Evolutionary conservation across 2,329 filamentous ascomycete genomes (phyloP).

Genomic region (Aureobasidium sp.): DNA sequence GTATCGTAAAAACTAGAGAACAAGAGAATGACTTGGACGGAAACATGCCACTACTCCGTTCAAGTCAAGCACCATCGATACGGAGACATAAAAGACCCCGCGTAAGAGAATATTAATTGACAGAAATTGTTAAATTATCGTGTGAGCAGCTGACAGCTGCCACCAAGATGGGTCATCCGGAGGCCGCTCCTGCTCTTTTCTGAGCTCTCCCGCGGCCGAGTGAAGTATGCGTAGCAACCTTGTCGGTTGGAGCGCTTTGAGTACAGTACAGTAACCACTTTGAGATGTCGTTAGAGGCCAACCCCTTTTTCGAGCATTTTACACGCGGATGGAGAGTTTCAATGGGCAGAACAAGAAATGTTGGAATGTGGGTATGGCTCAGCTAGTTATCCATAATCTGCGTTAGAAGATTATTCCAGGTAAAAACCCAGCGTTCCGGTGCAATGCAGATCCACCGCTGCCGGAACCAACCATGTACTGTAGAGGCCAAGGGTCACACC

Average conservation of each 20-base stretch:
- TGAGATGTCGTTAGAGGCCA: background rate
- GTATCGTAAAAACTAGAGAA: background rate
- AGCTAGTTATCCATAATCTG: background rate
- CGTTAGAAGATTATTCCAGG: background rate
- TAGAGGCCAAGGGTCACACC: background rate
- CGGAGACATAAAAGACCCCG: background rate
- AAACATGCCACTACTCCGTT: background rate
- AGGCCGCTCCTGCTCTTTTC: background rate
- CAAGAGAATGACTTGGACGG: too few relatives aligned
- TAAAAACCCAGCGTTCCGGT: background rate
- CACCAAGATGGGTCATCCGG: background rate
- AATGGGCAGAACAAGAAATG: background rate
- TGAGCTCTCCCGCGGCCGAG: background rate
- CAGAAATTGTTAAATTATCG: background rate
- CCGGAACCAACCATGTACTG: background rate
- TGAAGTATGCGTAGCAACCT: background rate
- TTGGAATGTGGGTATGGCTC: background rate
- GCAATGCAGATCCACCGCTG: background rate
- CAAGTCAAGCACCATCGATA: background rate
- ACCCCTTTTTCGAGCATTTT: background rate
- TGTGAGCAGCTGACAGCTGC: background rate
- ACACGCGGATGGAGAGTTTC: background rate
- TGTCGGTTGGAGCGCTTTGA: background rate
- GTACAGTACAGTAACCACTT: background rate
- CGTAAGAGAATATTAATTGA: background rate